These are phyloP conservation scores for Dipodascus albidus DNA, from an alignment of 805 yeast genomes.

Conservation along the genomic window DNA sequence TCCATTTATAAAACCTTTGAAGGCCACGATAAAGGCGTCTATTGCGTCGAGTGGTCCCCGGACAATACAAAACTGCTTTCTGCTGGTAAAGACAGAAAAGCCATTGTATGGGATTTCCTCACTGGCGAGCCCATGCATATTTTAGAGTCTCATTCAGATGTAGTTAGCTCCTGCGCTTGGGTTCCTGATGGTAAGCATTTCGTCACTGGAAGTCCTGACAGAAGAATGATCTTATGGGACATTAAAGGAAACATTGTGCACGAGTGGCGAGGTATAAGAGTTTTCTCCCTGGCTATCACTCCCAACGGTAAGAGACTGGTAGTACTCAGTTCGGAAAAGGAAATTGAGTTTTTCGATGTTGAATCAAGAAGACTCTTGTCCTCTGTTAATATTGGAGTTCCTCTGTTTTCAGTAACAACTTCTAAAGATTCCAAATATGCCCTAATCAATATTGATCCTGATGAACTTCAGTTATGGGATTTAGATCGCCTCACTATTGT, in stretches of 20 bases:
- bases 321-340: constrained; percentile 52
- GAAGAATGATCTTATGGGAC: constrained; percentile 42
- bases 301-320: constrained; percentile 51
- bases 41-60: constrained; percentile 64
- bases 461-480: constrained; percentile 77
- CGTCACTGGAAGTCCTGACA: constrained; percentile 69
- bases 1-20: constrained; percentile 23
- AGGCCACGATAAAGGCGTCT: constrained; percentile 27
- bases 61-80: constrained; percentile 56
- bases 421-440: constrained; percentile 45
- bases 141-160: constrained; percentile 19
- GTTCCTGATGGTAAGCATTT: constrained; percentile 45
- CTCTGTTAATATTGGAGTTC: constrained; percentile 41
- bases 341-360: constrained; percentile 48
- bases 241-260: constrained; percentile 19
- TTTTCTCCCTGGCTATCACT: constrained; percentile 59
- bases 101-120: constrained; percentile 55
- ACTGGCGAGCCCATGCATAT: constrained; percentile 25
- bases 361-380: constrained; percentile 31
- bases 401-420: constrained; percentile 52
- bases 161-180: constrained; percentile 53
- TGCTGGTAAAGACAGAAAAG: constrained; percentile 60
- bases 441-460: constrained; percentile 57
- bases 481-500: constrained; percentile 44
- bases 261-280: constrained; percentile 31